Base-by-base conservation (phyloP, 2,329 filamentous ascomycete genomes). In the Davidsoniella eucalypti region DNA sequence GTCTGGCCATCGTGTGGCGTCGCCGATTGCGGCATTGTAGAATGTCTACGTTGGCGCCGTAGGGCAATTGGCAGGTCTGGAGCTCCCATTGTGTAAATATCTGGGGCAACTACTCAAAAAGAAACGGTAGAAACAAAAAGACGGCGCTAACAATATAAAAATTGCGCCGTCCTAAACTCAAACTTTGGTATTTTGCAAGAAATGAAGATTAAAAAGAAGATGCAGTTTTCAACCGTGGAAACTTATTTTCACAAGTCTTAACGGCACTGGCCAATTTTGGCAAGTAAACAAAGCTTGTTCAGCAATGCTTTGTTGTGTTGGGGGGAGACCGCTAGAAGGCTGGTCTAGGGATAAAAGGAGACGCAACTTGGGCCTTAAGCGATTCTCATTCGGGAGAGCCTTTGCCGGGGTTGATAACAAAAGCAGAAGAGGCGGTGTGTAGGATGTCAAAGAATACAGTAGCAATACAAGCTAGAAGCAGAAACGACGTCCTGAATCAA, bases 361-460 rank as follows among this genome's bases (percentile, higher is more conserved):
- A 36, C 29, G 44, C 36, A 21, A 37, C 44, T 38, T 29, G 44
- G 44, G 33, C 44, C 29, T 47, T 47, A 23, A 47, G 44, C 44
- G 44, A 41, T 17, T 16, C 38, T 16, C 9, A 17, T 2, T 41
- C n/a, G 29, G 44, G 21, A 38, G 63, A 78, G 72, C 8, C 26
- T 33, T 33, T 33, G 26, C 26, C 8, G 26, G 26, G 1, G 77
- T 76, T 1, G 77, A 80, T 25, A 80, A 61, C 2, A 76, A 76
- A 1, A 36, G 29, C n/a, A 8, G 14, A 47, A 47, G 44, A 47
- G 38, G 44, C 44, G 44, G 44, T 47, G 44, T 47, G 44, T 23
- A 47, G 21, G 44, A 47, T 23, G 33, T 23, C 18, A 39, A 47
- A 36, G 44, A 47, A 47, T 29, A 16, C 8, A 39, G 17, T 17